Evolutionary conservation across 352 stramenopile species (phyloP).

Genomic region (Blastocystis sp.): DNA sequence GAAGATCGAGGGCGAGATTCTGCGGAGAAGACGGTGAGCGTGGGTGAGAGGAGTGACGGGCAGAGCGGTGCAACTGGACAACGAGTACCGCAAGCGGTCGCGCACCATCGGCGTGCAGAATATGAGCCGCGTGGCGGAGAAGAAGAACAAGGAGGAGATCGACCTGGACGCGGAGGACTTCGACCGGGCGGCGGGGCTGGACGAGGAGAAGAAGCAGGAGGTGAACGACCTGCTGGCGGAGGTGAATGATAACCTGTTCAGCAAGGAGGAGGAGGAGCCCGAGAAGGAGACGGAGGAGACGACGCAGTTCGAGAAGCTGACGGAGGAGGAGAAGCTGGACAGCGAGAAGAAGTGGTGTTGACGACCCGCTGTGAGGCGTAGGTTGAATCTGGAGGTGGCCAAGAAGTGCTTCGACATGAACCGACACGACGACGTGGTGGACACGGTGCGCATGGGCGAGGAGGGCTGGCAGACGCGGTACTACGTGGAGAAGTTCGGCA

Average conservation of each 20-base stretch:
- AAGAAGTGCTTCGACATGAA: conserved; percentile 75
- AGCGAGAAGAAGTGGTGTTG: conserved; percentile 73
- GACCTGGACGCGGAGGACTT: conserved; percentile 10
- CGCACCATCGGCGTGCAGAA: conserved; percentile 25
- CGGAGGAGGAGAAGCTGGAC: conserved; percentile 74
- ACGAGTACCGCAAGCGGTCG: conserved; percentile 16
- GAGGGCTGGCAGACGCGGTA: conserved; percentile 91
- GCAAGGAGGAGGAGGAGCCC: neutral
- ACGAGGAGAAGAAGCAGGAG: conserved; percentile 10
- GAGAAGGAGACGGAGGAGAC: neutral
- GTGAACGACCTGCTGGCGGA: neutral
- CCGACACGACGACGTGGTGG: conserved; percentile 77
- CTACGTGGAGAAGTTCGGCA: conserved; percentile 78
- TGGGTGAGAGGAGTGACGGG: conserved; percentile 18
- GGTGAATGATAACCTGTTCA: neutral
- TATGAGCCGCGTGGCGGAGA: conserved; percentile 21
- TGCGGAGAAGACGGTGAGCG: conserved; percentile 51
- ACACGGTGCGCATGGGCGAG: conserved; percentile 89
- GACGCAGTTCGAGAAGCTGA: conserved; percentile 48
- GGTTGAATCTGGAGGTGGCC: conserved; percentile 16
- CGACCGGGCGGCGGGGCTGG: neutral
- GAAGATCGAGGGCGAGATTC: conserved; percentile 78
- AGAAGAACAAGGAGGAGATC: conserved; percentile 55
- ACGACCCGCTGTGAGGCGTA: neutral
- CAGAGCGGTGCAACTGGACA: conserved; percentile 68